Conservation (phyloP, 139 green algal species). For the Micractinium sp. region DNA sequence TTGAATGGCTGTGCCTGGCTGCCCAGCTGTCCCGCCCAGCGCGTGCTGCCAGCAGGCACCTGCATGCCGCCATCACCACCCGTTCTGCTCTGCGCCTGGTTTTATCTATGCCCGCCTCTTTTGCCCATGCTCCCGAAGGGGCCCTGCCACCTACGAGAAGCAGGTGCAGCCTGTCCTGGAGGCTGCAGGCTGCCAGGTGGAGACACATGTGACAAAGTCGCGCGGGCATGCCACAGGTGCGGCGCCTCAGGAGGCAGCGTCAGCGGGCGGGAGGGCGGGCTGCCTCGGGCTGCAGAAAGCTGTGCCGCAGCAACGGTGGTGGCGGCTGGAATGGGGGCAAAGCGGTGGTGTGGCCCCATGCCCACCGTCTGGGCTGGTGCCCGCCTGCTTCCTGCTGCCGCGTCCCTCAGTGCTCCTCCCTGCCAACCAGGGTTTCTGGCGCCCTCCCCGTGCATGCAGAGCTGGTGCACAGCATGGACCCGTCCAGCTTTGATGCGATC, state of each 20-base stretch:
- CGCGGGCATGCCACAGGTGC: slow-evolving; percentile 5
- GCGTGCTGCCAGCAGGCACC: too few relatives aligned
- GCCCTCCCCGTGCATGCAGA: not conserved
- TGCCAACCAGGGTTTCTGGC: not conserved
- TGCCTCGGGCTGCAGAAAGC: too few relatives aligned
- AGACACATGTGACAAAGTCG: slow-evolving; percentile 20
- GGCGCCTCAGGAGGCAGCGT: not conserved
- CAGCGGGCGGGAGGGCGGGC: too few relatives aligned
- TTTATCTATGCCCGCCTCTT: not conserved
- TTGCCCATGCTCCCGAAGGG: slow-evolving; percentile 17
- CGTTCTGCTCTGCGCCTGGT: not conserved
- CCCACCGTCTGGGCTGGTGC: too few relatives aligned
- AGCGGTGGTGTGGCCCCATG: too few relatives aligned
- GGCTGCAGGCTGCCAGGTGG: slow-evolving; percentile 60
- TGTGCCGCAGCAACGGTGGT: too few relatives aligned
- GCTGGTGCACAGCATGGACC: not conserved
- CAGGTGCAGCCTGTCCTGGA: slow-evolving; percentile 60
- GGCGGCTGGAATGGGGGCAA: too few relatives aligned
- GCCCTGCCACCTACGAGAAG: slow-evolving; percentile 31
- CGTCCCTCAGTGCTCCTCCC: not conserved
- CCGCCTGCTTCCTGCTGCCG: not conserved
- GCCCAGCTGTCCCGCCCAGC: too few relatives aligned
- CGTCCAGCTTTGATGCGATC: slow-evolving; percentile 2
- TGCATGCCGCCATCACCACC: not conserved
- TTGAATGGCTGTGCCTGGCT: too few relatives aligned